Conservation (phyloP, 768 basidiomycete species). For the Russula brevipes region DNA sequence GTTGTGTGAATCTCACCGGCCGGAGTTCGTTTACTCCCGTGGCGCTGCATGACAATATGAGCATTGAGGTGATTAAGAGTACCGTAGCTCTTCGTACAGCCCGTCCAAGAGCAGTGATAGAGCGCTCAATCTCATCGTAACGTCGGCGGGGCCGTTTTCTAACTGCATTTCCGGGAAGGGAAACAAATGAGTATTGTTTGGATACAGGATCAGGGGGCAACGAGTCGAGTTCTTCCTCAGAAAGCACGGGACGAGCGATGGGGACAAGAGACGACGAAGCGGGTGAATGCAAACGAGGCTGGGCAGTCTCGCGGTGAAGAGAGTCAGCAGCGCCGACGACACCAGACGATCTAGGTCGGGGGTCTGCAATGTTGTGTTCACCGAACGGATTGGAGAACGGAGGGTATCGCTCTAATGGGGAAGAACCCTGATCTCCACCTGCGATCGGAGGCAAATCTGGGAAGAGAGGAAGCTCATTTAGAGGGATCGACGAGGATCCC, state of each 20-base stretch:
- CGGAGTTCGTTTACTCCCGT: slow-evolving; percentile 85
- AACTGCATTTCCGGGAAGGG: slow-evolving; percentile 73
- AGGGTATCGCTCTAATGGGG: slow-evolving; percentile 12
- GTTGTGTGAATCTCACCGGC: slow-evolving; percentile 54
- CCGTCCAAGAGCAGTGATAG: slow-evolving; percentile 67
- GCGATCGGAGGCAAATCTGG: slow-evolving; percentile 20
- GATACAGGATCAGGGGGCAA: slow-evolving; percentile 20
- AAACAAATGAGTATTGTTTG: slow-evolving; percentile 80
- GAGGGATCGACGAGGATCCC: slow-evolving; percentile 22
- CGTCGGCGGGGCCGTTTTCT: slow-evolving; percentile 80
- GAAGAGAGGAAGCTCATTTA: slow-evolving; percentile 8
- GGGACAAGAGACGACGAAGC: slow-evolving; percentile 18
- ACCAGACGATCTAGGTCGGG: slow-evolving; percentile 19
- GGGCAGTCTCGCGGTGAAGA: slow-evolving; percentile 9
- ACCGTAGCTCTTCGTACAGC: slow-evolving; percentile 77
- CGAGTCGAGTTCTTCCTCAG: slow-evolving; percentile 28
- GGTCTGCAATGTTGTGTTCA: slow-evolving; percentile 8
- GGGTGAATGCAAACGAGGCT: slow-evolving; percentile 17
- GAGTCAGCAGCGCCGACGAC: slow-evolving; percentile 13
- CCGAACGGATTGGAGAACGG: slow-evolving; percentile 16
- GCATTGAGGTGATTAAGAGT: slow-evolving; percentile 97
- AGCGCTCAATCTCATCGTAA: slow-evolving; percentile 96
- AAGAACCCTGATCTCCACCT: slow-evolving; percentile 6
- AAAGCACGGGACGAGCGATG: slow-evolving; percentile 17
- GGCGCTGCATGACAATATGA: slow-evolving; percentile 97